Conservation (phyloP, 176 grass and related monocot genomes). For the Miscanthus lutarioriparius region DNA sequence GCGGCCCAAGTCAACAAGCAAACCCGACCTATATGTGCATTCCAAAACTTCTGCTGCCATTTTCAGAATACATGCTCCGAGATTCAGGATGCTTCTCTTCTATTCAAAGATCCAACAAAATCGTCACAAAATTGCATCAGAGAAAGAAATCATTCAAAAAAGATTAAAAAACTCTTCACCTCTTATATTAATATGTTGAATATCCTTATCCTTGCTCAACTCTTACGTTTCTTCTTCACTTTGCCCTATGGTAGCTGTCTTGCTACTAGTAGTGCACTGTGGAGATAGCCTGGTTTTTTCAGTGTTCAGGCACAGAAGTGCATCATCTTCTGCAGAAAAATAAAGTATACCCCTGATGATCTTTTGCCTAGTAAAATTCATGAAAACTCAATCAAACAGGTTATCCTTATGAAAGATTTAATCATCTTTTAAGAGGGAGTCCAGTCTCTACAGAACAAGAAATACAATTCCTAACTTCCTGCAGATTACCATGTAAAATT, state of each 20-base stretch:
- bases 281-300: too few relatives aligned
- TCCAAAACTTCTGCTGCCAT: background rate
- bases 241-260: conserved; percentile 25
- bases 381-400: background rate
- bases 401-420: background rate
- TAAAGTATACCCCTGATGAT: background rate
- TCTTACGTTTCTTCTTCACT: conserved; percentile 25
- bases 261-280: too few relatives aligned
- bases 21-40: background rate
- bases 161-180: conserved; percentile 18
- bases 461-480: conserved; percentile 15
- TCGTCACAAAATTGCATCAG: conserved; percentile 15
- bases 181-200: conserved; percentile 13
- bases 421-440: background rate
- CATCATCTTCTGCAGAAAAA: conserved; percentile 30
- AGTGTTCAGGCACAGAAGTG: background rate
- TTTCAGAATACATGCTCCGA: background rate
- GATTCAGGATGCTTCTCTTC: conserved; percentile 33
- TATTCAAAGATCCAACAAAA: conserved; percentile 32
- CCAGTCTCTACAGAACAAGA: background rate
- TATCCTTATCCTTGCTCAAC: conserved; percentile 29
- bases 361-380: background rate
- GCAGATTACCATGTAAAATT: background rate
- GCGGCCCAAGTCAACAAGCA: background rate
- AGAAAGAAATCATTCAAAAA: background rate